Conservation (phyloP, 345 rosid genomes). For the Cardiospermum halicacabum region DNA sequence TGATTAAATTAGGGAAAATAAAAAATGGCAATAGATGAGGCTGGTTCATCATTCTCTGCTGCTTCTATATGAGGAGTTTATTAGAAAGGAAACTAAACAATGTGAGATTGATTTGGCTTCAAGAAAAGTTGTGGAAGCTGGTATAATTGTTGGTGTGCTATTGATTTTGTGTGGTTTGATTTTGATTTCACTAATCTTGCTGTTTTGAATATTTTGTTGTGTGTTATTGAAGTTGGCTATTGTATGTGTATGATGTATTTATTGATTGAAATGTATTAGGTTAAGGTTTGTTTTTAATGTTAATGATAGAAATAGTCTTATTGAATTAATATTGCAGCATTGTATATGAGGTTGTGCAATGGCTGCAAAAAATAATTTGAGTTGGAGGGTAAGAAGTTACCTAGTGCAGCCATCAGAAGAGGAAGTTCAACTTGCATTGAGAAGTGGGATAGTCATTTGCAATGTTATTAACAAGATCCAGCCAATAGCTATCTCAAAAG, state of each 20-base stretch:
- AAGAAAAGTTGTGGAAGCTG: slow-evolving; percentile 59
- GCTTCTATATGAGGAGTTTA: slow-evolving; percentile 74
- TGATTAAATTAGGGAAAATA: slow-evolving; percentile 1
- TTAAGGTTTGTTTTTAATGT: neutral
- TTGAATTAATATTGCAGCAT: slow-evolving; percentile 28
- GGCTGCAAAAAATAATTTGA: slow-evolving; percentile 75
- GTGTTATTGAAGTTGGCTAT: too few species aligned
- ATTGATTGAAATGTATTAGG: neutral
- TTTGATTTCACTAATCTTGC: neutral
- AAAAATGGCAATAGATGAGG: slow-evolving; percentile 58
- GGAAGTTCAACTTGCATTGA: slow-evolving; percentile 80
- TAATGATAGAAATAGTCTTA: neutral
- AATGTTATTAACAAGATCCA: slow-evolving; percentile 79
- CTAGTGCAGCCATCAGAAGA: slow-evolving; percentile 87
- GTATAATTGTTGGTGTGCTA: slow-evolving; percentile 36
- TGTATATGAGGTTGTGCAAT: slow-evolving; percentile 74
- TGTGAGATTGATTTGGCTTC: slow-evolving; percentile 43
- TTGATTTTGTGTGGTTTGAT: neutral
- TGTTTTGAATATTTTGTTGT: neutral
- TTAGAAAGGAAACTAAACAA: slow-evolving; percentile 43
- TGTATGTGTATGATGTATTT: too few species aligned
- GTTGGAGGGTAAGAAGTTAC: slow-evolving; percentile 79
- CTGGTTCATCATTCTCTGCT: slow-evolving; percentile 35
- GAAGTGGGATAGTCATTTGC: slow-evolving; percentile 89
- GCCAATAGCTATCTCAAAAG: slow-evolving; percentile 81